Conservation (phyloP, 345 rosid genomes). For the Aegle marmelos region DNA sequence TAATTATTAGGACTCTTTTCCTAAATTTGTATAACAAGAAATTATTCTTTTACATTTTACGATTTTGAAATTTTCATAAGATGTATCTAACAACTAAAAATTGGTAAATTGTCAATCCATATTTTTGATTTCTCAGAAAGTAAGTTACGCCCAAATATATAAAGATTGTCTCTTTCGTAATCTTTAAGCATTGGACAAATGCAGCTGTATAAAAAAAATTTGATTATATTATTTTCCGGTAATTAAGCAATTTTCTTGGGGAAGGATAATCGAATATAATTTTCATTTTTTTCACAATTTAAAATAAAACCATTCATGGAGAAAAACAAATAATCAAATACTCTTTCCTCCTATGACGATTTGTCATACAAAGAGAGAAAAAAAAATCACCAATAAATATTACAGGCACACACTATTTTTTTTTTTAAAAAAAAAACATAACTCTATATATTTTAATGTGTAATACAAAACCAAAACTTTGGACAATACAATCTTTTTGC, state of each 20-base stretch:
- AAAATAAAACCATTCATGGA: not conserved
- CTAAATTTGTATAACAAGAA: too few relatives aligned
- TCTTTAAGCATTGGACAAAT: not conserved
- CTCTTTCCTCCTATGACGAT: not conserved
- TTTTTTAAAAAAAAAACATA: not conserved
- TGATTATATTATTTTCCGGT: not conserved
- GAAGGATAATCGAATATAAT: not conserved
- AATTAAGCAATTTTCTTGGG: not conserved
- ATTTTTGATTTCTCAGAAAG: not conserved
- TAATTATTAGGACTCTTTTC: not conserved
- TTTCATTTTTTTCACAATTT: not conserved
- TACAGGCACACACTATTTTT: not conserved
- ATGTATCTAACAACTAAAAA: not conserved
- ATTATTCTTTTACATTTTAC: not conserved
- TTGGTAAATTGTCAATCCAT: not conserved
- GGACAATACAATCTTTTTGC: constrained; percentile 16
- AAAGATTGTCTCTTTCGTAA: not conserved
- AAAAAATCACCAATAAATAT: not conserved
- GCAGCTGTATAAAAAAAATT: not conserved
- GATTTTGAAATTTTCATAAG: not conserved
- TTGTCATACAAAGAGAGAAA: not conserved
- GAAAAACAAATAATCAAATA: not conserved
- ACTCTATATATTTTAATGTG: constrained; percentile 16
- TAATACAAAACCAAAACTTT: constrained; percentile 27
- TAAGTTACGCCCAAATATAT: not conserved